Base-by-base conservation (phyloP, 176 grass and related monocot species). In the Eremochloa ophiuroides region DNA sequence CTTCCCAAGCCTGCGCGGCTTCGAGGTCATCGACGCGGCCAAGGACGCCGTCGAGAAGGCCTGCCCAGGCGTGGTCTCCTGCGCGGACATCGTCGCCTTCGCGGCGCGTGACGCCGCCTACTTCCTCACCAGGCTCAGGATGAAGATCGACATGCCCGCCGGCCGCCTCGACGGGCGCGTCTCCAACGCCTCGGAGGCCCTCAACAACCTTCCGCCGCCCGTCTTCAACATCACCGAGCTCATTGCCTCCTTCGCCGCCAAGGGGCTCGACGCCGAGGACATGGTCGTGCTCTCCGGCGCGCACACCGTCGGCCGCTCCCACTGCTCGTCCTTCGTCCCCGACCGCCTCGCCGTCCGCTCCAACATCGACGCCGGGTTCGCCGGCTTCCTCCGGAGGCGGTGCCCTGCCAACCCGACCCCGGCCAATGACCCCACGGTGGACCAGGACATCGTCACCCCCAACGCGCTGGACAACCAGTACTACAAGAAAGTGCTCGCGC, bases 201-300 rank as follows among this genome's bases (percentile, higher is more conserved):
- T 66, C 20, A 18, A 77, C 75, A 23, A 42, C 46, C 90, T 92
- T 9, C 90, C 87, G 1, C 66, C 84, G 7, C 83, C 83, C 0
- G 5, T 50, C 16, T 71, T 34, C 35, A 86, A 60, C 62, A 14
- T 84, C 4, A 60, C 13, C 37, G n/a, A 48, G 4, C 83, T 89
- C 29, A 13, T 51, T 13, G 9, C 11, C 31, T 69, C 1, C n/a
- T 92, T 92, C 72, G 38, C 62, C 27, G 51, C 18, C 50, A 87
- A 85, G 37, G 87, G 87, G 3, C 86, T 92, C 18, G 39, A 46
- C 66, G 60, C 13, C 38, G 83, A 91, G 56, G 91, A 97, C 84
- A 78, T 93, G 80, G 90, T 92, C 18, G 73, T 88, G 9, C 83
- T 97, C 43, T 97, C 86, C 0, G 84, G 94, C 25, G 88, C 94